Base-by-base conservation (phyloP, 768 basidiomycete species). In the Tephrocybe sp. region DNA sequence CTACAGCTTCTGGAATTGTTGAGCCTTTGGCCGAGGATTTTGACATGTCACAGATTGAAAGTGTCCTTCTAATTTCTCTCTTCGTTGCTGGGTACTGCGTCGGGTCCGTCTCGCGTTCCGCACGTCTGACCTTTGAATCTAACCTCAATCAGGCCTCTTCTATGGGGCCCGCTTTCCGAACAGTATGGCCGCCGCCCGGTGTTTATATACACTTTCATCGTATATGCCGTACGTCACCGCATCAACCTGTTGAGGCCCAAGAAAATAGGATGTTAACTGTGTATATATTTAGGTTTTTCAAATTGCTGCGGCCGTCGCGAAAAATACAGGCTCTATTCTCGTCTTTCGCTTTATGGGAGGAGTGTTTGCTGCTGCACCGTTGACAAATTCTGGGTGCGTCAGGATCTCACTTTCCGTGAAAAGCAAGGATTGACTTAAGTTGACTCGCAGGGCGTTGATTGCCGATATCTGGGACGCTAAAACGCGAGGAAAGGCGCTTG, bases 311-410 rank as follows among this genome's bases (percentile, higher is more conserved):
- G 86, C 87, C 0, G 68, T 87, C 3, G 70, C 84, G 0, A 66
- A 71, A 31, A 89, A 87, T 63, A 80, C 80, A 1, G 74, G 71
- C 6, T 78, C 83, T 4, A 63, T 91, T n/a, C 71, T 92, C 11
- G 59, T 86, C 15, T 81, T 87, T 56, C 79, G 89, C 18, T 85
- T 89, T 61, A 62, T 89, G n/a, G 78, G 81, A 1, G 88, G 89
- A 11, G 69, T 71, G 1, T 89, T 87, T 55, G 86, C 87, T 16
- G 78, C 84, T 15, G 77, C 82, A 24, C 88, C 87, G 1, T 58
- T 88, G 37, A 78, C 86, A 5, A 87, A 87, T 66, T 77, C 80
- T 49, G 87, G 84, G 82, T 84, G 59, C 9, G 15, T 18, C 7
- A 27, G 19, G 15, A 22, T 36, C 28, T n/a, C 16, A 22, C 24